phyloP scores from a whole-genome alignment of 1,284 basidiomycete genomes.

The Austropuccinia psidii region DNA sequence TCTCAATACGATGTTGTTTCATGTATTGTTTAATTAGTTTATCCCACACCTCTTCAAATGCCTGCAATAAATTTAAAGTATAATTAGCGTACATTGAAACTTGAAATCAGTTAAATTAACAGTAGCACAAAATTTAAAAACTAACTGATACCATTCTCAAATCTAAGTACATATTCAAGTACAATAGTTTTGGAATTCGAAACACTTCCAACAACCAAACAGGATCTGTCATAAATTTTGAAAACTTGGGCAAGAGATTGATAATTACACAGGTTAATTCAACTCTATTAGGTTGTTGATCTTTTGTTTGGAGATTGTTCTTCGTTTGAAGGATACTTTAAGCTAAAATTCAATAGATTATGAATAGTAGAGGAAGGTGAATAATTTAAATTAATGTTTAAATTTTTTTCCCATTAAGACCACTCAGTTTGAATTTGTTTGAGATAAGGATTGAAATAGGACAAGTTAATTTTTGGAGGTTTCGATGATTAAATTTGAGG shows the following conservation, averaged over 20 bases:
- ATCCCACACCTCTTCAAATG: conserved; percentile 84
- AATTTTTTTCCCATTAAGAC: too few species aligned
- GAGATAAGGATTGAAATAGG: too few species aligned
- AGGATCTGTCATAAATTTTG: conserved; percentile 86
- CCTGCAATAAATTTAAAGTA: conserved; percentile 45
- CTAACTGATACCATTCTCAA: conserved; percentile 66
- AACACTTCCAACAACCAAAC: conserved; percentile 73
- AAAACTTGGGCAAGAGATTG: conserved; percentile 72
- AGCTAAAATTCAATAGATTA: too few species aligned
- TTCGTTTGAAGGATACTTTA: too few species aligned
- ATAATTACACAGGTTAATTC: conserved; percentile 78
- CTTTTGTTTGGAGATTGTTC: too few species aligned
- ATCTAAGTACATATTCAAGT: conserved; percentile 82
- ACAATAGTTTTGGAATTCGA: conserved; percentile 72
- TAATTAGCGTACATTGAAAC: background rate
- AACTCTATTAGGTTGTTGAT: conserved; percentile 52
- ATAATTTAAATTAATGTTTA: too few species aligned
- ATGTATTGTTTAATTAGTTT: conserved; percentile 86
- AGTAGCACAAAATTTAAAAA: background rate
- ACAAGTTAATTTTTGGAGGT: too few species aligned
- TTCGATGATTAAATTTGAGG: too few species aligned
- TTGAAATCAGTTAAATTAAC: background rate
- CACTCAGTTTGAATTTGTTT: too few species aligned
- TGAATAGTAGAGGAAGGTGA: too few species aligned
- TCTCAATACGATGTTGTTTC: conserved; percentile 68